Conservation (phyloP, 106 monocot genomes). For the Dendrobium huoshanense region DNA sequence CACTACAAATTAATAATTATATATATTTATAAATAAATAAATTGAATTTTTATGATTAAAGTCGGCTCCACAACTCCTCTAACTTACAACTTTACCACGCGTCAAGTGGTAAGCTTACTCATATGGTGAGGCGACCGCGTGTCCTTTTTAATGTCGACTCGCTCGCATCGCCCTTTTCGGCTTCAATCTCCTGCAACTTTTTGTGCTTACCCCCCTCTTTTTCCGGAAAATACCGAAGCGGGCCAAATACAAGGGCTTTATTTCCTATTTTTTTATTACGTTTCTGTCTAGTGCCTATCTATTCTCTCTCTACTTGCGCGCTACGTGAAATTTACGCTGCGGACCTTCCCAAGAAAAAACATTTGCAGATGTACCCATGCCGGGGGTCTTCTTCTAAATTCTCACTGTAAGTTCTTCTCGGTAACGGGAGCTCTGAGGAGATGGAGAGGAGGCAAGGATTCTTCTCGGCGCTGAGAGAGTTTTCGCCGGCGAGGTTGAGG, state of each 20-base stretch:
- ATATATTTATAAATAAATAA: background rate
- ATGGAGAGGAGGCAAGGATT: conserved; percentile 93
- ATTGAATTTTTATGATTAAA: background rate
- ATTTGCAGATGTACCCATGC: background rate
- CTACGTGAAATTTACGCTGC: background rate
- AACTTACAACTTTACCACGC: background rate
- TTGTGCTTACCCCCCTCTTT: background rate
- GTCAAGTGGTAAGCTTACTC: background rate
- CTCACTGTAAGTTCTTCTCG: background rate
- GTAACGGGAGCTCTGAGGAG: background rate
- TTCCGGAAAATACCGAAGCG: background rate
- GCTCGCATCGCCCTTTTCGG: background rate
- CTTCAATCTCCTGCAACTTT: background rate
- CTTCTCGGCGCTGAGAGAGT: conserved; percentile 50
- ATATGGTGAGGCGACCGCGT: background rate
- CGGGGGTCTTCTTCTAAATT: background rate
- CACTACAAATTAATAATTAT: too few relatives aligned
- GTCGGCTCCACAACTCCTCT: too few relatives aligned
- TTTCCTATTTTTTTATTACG: background rate
- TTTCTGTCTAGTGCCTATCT: background rate
- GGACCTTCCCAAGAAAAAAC: background rate
- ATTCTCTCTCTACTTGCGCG: background rate
- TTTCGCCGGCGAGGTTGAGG: conserved; percentile 38
- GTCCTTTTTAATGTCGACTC: background rate
- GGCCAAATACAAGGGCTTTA: background rate